Evolutionary conservation across 139 green algal genomes (phyloP).

Genomic region (Tetradesmus lagerheimii): DNA sequence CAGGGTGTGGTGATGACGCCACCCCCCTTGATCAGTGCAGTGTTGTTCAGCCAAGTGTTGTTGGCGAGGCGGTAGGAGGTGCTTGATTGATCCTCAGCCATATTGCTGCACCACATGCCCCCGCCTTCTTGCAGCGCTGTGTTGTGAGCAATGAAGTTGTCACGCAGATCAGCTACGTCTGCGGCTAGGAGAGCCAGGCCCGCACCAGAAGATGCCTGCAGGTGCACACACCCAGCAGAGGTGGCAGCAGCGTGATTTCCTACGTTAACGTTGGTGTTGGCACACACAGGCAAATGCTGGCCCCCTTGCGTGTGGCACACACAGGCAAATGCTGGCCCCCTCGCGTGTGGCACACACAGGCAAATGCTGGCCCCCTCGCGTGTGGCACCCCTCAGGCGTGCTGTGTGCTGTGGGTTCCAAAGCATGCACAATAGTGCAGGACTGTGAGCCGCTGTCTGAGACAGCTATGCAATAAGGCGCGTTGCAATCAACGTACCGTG

Average conservation of each 20-base stretch:
- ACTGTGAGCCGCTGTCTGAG: background rate
- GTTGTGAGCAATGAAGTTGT: background rate
- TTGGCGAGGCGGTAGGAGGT: background rate
- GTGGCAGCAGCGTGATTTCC: background rate
- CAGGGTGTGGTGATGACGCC: background rate
- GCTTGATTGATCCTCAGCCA: background rate
- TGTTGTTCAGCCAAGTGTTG: conserved; percentile 13
- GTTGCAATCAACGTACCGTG: background rate
- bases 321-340: too few species aligned
- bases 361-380: too few species aligned
- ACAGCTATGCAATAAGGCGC: background rate
- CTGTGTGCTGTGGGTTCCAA: too few species aligned
- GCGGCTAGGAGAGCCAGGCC: background rate
- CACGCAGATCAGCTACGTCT: background rate
- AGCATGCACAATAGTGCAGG: background rate
- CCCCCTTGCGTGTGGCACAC: too few species aligned
- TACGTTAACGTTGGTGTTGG: too few species aligned
- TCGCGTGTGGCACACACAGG: too few species aligned
- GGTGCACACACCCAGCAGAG: background rate
- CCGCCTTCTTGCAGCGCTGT: background rate
- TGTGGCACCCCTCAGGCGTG: too few species aligned
- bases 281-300: too few species aligned
- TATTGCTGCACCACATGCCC: background rate
- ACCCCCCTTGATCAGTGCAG: background rate
- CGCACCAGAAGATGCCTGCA: background rate